phyloP scores from a whole-genome alignment of 257 asterid genomes.

The Cruciata laevipes region DNA sequence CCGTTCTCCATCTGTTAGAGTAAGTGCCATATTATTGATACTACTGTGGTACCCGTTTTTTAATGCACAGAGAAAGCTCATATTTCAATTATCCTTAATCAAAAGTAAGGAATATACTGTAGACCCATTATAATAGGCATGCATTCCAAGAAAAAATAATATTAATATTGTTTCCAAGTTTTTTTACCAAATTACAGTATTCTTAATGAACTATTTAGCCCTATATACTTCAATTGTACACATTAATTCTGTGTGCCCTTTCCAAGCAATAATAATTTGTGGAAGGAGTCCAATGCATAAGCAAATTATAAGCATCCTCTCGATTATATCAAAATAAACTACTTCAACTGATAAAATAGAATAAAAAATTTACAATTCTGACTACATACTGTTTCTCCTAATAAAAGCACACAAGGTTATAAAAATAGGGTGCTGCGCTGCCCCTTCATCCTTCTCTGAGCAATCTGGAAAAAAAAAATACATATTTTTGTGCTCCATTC shows the following conservation, averaged over 20 bases:
- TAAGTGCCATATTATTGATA: constrained; percentile 7
- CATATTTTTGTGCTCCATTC: not conserved
- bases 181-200: not conserved
- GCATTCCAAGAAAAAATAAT: not conserved
- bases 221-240: not conserved
- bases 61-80: not conserved
- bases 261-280: not conserved
- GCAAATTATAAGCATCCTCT: not conserved
- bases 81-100: not conserved
- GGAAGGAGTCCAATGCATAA: not conserved
- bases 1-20: constrained; percentile 84
- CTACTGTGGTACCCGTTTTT: not conserved
- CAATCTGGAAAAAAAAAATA: not conserved
- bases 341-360: not conserved
- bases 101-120: not conserved
- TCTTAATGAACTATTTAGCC: not conserved
- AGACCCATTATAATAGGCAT: not conserved
- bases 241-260: not conserved
- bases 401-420: not conserved
- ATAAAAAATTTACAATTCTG: no score
- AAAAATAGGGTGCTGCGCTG: not conserved
- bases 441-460: not conserved
- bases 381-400: no score
- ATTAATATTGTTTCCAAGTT: not conserved
- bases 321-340: not conserved